Conservation (phyloP, 2,329 filamentous ascomycete genomes). For the Trichoderma cornu-damae region DNA sequence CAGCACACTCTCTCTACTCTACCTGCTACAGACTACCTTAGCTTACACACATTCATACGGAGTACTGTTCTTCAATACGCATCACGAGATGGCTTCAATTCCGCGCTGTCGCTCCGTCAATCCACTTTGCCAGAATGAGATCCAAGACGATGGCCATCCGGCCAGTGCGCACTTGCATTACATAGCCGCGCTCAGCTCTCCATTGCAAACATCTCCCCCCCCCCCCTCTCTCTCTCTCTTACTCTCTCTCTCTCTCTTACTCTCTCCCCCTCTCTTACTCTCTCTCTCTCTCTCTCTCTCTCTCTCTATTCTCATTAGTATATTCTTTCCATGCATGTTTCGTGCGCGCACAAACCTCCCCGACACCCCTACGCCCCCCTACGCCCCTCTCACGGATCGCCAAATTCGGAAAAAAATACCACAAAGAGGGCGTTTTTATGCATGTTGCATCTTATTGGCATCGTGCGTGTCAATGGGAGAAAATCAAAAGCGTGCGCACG, state of each 20-base stretch:
- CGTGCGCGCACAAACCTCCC: not conserved
- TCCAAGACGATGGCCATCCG: not conserved
- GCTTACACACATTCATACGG: no score
- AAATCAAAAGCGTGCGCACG: not conserved
- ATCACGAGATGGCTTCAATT: not conserved
- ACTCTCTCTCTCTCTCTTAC: no score
- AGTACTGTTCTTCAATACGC: no score
- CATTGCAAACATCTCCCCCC: not conserved
- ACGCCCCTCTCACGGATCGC: not conserved
- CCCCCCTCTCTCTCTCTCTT: no score
- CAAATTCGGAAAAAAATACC: not conserved
- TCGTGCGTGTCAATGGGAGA: not conserved
- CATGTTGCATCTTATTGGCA: not conserved
- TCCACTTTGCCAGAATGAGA: not conserved
- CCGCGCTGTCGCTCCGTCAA: no score
- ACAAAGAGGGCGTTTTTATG: not conserved
- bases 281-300: not conserved
- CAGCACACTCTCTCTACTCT: no score
- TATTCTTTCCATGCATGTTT: not conserved
- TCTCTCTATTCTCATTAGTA: not conserved
- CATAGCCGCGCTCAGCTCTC: constrained; percentile 5
- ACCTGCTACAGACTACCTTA: no score
- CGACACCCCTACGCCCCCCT: not conserved
- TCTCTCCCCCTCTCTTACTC: no score
- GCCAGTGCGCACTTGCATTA: not conserved